Percentiles rank a stretch among this genome's conserved stretches.
Evolutionary conservation across 768 basidiomycete genomes (phyloP).

Genomic region (Piloderma croceum): DNA sequence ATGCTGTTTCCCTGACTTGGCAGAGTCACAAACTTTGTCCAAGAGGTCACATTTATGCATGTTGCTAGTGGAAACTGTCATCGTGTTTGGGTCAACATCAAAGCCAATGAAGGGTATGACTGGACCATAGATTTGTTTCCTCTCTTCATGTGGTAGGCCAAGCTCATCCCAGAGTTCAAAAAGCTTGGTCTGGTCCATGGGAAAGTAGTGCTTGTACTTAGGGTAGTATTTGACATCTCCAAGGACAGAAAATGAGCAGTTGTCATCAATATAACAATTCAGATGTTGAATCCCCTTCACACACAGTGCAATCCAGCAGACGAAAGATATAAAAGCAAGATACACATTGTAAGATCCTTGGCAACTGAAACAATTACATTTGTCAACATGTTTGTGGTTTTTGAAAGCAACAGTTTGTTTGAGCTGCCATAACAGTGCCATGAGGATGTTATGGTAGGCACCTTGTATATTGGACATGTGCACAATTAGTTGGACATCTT

Average conservation of each 20-base stretch:
- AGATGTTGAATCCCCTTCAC: constrained; percentile 12
- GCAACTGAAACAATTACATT: constrained; percentile 18
- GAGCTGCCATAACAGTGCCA: constrained; percentile 22
- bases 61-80: constrained; percentile 20
- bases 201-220: constrained; percentile 17
- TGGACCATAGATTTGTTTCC: constrained; percentile 24
- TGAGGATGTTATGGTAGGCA: constrained; percentile 17
- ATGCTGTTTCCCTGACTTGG: constrained; percentile 1
- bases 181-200: constrained; percentile 18
- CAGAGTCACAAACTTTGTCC: constrained; percentile 8
- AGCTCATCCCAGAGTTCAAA: constrained; percentile 27
- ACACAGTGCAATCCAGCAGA: constrained; percentile 24
- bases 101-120: constrained; percentile 26
- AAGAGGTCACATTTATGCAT: constrained; percentile 12
- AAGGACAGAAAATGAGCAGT: constrained; percentile 9
- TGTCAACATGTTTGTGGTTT: constrained; percentile 20
- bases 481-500: too few species aligned
- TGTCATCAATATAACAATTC: too few species aligned
- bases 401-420: constrained; percentile 17
- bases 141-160: constrained; percentile 23
- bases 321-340: too few species aligned
- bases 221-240: constrained; percentile 17
- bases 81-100: too few species aligned
- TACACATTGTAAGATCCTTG: constrained; percentile 11
- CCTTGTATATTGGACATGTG: constrained; percentile 18